Conservation (phyloP, 306 rosid species). For the Lathyrus aphaca region DNA sequence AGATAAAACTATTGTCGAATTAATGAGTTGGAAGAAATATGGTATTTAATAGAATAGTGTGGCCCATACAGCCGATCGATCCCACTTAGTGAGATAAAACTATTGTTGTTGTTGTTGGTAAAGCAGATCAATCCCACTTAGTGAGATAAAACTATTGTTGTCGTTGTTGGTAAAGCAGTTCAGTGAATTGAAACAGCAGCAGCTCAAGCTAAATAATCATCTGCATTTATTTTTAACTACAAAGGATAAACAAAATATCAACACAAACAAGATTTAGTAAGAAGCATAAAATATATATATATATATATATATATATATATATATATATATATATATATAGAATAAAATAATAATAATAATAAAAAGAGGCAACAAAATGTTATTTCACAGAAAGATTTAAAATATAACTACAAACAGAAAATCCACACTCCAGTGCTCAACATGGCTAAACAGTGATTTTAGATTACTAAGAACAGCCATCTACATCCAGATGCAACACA, state of each 20-base stretch:
- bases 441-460: conserved; percentile 24
- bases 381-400: conserved; percentile 12
- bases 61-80: too few species aligned
- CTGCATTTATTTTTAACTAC: neutral
- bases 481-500: conserved; percentile 8
- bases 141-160: neutral
- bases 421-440: conserved; percentile 20
- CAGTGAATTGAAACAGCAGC: conserved; percentile 29
- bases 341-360: neutral
- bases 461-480: conserved; percentile 13
- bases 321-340: neutral
- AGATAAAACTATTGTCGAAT: neutral
- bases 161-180: neutral
- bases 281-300: neutral
- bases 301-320: neutral
- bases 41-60: too few species aligned
- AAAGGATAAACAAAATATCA: conserved; percentile 24
- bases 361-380: conserved; percentile 24
- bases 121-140: too few species aligned
- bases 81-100: too few species aligned
- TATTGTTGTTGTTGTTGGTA: neutral
- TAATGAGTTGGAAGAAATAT: too few species aligned
- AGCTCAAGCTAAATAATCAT: conserved; percentile 11
- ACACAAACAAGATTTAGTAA: conserved; percentile 18
- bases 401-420: conserved; percentile 15